These are phyloP conservation scores for Rugiboletus extremiorientalis DNA, from an alignment of 1,284 basidiomycete genomes.

Conservation along the genomic window DNA sequence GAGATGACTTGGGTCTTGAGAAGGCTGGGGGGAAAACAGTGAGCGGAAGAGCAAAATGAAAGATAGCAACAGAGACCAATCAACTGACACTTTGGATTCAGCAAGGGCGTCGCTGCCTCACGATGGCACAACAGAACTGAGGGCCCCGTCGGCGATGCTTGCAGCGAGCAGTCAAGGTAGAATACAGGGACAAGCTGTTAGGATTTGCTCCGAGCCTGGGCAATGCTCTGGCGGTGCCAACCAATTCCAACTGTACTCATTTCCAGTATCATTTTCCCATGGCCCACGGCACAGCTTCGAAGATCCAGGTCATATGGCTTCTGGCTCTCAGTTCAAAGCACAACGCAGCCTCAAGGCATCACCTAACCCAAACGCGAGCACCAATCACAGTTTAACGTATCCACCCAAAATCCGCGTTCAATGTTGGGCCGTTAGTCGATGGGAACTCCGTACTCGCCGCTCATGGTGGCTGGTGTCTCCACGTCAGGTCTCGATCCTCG, in stretches of 20 bases:
- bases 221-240: slow-evolving; percentile 21
- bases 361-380: no score
- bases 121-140: not conserved
- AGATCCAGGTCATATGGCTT: no score
- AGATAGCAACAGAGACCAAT: slow-evolving; percentile 7
- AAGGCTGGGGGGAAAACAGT: slow-evolving; percentile 19
- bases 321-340: not conserved
- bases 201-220: slow-evolving; percentile 4
- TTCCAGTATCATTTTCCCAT: slow-evolving; percentile 28
- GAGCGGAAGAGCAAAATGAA: slow-evolving; percentile 7
- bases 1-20: slow-evolving; percentile 18
- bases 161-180: not conserved
- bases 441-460: not conserved
- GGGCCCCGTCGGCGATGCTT: not conserved
- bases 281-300: not conserved
- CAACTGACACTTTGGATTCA: not conserved
- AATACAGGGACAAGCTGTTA: slow-evolving; percentile 6
- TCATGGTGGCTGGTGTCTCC: no score
- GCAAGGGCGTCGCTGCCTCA: not conserved
- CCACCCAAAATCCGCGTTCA: not conserved
- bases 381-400: no score
- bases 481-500: not conserved
- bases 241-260: slow-evolving; percentile 14
- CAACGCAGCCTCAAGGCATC: not conserved
- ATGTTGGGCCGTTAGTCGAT: not conserved